Conservation (phyloP, 2,329 filamentous ascomycete species). For the Periglandula ipomoeae region DNA sequence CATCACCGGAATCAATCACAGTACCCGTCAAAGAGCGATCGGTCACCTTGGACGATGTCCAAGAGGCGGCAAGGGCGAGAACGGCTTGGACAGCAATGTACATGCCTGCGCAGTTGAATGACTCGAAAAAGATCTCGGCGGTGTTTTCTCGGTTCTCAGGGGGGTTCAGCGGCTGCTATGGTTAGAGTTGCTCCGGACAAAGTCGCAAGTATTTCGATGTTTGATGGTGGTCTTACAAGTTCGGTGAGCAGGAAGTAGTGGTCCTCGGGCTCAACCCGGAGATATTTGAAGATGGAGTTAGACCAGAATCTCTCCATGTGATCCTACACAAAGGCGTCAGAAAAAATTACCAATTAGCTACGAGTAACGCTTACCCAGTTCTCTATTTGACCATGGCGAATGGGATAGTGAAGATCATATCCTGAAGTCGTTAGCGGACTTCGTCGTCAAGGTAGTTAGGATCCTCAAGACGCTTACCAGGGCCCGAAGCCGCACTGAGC, state of each 20-base stretch:
- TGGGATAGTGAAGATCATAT: constrained; percentile 95
- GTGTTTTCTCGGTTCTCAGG: constrained; percentile 99
- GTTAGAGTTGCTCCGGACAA: background rate
- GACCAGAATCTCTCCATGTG: constrained; percentile 99
- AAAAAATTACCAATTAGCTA: constrained; percentile 1
- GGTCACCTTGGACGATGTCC: constrained; percentile 97
- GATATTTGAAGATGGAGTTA: constrained; percentile 99
- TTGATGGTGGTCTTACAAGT: constrained; percentile 53
- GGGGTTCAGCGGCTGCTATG: constrained; percentile 75
- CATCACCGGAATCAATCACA: constrained; percentile 96
- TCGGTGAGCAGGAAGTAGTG: constrained; percentile 98
- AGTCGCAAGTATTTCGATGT: background rate
- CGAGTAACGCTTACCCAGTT: constrained; percentile 68
- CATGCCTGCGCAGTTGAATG: constrained; percentile 97
- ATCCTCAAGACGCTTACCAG: constrained; percentile 45
- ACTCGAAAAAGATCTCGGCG: constrained; percentile 99
- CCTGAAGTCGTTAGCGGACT: constrained; percentile 37
- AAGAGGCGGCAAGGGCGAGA: constrained; percentile 89
- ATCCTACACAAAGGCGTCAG: constrained; percentile 51
- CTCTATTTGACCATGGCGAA: constrained; percentile 95
- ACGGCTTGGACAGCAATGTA: constrained; percentile 99
- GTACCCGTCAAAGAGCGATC: constrained; percentile 94
- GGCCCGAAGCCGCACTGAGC: constrained; percentile 70
- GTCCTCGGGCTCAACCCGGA: constrained; percentile 95
- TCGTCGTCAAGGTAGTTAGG: constrained; percentile 2